A percentile compares a stretch with the other conserved stretches of the same genome.
phyloP scores from a whole-genome alignment of 768 basidiomycete genomes.

The Botryobasidium botryosum region DNA sequence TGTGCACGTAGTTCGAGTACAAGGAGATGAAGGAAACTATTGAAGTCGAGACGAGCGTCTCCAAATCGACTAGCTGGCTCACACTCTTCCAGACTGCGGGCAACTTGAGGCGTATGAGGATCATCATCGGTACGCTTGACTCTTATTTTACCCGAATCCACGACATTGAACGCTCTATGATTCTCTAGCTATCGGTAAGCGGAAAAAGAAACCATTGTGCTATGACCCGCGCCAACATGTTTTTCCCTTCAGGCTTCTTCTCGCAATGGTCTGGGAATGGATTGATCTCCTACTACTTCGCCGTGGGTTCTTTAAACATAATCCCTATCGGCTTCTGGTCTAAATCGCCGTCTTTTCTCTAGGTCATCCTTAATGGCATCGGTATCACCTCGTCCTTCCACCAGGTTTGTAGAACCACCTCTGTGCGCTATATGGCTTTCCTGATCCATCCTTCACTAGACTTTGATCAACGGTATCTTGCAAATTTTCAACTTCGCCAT shows the following conservation, averaged over 20 bases:
- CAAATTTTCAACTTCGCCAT: slow-evolving; percentile 52
- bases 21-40: slow-evolving; percentile 69
- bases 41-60: slow-evolving; percentile 33
- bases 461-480: slow-evolving; percentile 39
- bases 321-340: no score
- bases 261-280: slow-evolving; percentile 77
- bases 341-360: no score
- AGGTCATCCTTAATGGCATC: slow-evolving; percentile 2
- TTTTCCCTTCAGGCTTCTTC: slow-evolving; percentile 18
- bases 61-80: slow-evolving; percentile 47
- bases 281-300: slow-evolving; percentile 44
- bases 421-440: background rate
- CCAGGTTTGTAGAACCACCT: no score
- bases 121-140: slow-evolving; percentile 29
- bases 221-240: background rate
- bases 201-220: no score
- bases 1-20: slow-evolving; percentile 58
- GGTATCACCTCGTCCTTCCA: slow-evolving; percentile 7
- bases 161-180: no score
- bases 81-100: slow-evolving; percentile 48
- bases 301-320: no score
- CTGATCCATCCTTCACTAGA: background rate
- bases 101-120: slow-evolving; percentile 58
- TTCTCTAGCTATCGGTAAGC: no score
- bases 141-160: background rate